Conservation (phyloP, 257 asterid species). For the Galeopsis tetrahit region DNA sequence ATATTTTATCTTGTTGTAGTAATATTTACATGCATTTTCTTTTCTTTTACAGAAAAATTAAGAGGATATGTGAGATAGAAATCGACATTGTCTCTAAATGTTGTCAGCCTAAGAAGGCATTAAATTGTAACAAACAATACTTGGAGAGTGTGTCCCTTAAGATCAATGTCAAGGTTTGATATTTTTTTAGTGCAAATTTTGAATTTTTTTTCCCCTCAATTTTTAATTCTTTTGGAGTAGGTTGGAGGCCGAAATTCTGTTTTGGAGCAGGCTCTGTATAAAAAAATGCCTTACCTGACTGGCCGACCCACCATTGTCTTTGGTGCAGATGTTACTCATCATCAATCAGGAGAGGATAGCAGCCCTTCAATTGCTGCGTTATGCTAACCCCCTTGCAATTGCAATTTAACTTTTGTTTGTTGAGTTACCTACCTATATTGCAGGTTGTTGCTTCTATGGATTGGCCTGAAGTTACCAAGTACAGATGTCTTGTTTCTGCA, state of each 20-base stretch:
- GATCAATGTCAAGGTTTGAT: conserved; percentile 80
- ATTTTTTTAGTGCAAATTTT: background rate
- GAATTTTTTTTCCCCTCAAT: background rate
- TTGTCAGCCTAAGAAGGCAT: conserved; percentile 57
- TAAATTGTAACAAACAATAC: conserved; percentile 44
- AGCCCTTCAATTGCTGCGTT: conserved; percentile 93
- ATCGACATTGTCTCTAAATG: conserved; percentile 90
- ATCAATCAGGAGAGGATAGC: conserved; percentile 79
- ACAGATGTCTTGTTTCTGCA: conserved; percentile 77
- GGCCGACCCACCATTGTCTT: conserved; percentile 74
- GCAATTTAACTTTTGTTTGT: background rate
- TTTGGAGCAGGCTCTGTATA: conserved; percentile 43
- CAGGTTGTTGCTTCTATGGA: conserved; percentile 97
- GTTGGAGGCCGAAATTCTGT: conserved; percentile 78
- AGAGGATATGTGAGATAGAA: conserved; percentile 76
- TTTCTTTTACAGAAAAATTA: conserved; percentile 58
- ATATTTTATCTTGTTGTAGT: background rate
- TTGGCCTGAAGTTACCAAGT: conserved; percentile 85
- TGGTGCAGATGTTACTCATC: conserved; percentile 98
- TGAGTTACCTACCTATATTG: conserved; percentile 5
- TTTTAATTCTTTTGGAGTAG: conserved; percentile 36
- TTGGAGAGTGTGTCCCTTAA: conserved; percentile 75
- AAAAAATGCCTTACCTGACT: conserved; percentile 42
- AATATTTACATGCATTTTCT: conserved; percentile 5
- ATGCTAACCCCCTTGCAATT: conserved; percentile 4